Evolutionary conservation across 164 flowering plant genomes (phyloP).

Genomic region (Houttuynia cordata): DNA sequence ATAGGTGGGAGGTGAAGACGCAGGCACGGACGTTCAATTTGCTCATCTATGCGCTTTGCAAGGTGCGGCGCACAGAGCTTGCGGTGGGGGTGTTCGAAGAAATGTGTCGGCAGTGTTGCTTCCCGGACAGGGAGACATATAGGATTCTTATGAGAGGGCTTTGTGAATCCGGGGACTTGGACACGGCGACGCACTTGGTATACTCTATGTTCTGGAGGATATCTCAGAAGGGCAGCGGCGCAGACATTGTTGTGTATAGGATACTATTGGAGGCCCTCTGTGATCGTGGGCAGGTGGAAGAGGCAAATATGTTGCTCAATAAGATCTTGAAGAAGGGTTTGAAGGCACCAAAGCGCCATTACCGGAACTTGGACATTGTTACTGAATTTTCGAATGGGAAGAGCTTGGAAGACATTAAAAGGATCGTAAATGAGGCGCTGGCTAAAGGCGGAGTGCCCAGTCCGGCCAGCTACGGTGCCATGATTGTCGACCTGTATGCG

Average conservation of each 20-base stretch:
- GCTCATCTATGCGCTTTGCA: conserved; percentile 49
- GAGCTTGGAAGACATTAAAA: conserved; percentile 27
- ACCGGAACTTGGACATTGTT: conserved; percentile 23
- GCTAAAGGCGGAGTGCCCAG: conserved; percentile 45
- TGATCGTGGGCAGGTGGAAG: conserved; percentile 40
- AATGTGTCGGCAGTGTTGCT: conserved; percentile 45
- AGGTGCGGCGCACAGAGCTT: conserved; percentile 34
- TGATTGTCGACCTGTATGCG: conserved; percentile 42
- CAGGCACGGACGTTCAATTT: conserved; percentile 35
- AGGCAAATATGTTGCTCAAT: conserved; percentile 43
- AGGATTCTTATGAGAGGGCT: conserved; percentile 58
- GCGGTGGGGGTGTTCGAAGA: conserved; percentile 55
- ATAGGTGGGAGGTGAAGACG: conserved; percentile 52
- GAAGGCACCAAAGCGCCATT: conserved; percentile 37
- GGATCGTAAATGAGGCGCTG: conserved; percentile 39
- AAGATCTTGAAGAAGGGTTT: conserved; percentile 70
- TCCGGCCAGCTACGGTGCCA: conserved; percentile 37
- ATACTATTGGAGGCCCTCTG: conserved; percentile 54
- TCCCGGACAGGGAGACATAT: conserved; percentile 55
- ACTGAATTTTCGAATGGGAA: conserved; percentile 10
- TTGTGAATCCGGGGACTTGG: conserved; percentile 43
- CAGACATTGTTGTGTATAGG: conserved; percentile 52
- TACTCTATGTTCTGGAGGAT: conserved; percentile 80
- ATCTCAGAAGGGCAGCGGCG: conserved; percentile 71
- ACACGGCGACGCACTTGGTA: conserved; percentile 70